Conservation (phyloP, 768 basidiomycete genomes). For the Pseudohyphozyma bogoriensis region DNA sequence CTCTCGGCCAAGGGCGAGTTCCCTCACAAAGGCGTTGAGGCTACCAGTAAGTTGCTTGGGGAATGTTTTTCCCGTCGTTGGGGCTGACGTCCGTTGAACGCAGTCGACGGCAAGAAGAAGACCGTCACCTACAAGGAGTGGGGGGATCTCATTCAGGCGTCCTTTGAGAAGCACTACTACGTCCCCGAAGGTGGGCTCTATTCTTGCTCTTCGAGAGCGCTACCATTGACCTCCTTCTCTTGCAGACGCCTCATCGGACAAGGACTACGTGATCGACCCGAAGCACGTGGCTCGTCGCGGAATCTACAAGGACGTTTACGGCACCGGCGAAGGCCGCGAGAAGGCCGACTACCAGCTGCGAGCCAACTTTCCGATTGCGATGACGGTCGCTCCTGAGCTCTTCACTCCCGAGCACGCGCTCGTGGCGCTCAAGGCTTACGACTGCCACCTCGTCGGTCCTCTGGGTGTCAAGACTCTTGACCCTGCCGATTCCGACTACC, state of each 20-base stretch:
- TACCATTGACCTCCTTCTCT: background rate
- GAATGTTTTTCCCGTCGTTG: too few relatives aligned
- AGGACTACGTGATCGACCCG: slow-evolving; percentile 57
- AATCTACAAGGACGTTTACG: slow-evolving; percentile 96
- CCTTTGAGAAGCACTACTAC: slow-evolving; percentile 85
- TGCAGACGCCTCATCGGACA: slow-evolving; percentile 62
- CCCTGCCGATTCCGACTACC: slow-evolving; percentile 74
- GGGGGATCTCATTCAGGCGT: slow-evolving; percentile 68
- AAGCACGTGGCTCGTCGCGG: slow-evolving; percentile 74
- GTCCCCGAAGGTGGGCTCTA: slow-evolving; percentile 61
- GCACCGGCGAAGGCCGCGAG: slow-evolving; percentile 73
- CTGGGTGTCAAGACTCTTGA: slow-evolving; percentile 97
- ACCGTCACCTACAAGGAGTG: slow-evolving; percentile 83
- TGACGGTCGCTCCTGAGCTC: slow-evolving; percentile 92
- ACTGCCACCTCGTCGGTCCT: slow-evolving; percentile 68
- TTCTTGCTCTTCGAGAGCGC: background rate
- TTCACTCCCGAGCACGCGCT: slow-evolving; percentile 75
- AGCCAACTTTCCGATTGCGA: slow-evolving; percentile 58
- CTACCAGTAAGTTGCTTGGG: slow-evolving; percentile 51
- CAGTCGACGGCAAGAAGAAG: slow-evolving; percentile 60
- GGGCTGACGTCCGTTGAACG: slow-evolving; percentile 1
- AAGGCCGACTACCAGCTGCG: slow-evolving; percentile 70
- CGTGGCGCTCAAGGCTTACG: slow-evolving; percentile 65
- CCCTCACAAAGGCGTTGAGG: slow-evolving; percentile 82
- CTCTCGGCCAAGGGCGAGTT: slow-evolving; percentile 59